Evolutionary conservation across 1,139 yeast genomes (phyloP).

Genomic region (Pichia kudriavzevii): DNA sequence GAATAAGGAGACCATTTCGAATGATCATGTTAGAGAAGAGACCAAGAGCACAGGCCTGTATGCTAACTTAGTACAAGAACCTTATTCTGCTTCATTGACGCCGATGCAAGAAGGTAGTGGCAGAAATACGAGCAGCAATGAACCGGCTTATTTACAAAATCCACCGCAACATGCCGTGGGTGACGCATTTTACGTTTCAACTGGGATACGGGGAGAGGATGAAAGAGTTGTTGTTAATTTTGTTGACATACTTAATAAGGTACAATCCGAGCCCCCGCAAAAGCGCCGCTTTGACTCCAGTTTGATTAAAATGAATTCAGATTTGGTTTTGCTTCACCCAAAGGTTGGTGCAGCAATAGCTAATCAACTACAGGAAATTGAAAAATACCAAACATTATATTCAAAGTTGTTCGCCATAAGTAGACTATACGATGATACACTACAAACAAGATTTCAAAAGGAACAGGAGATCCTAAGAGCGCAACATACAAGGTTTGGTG

Average conservation of each 20-base stretch:
- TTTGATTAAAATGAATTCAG: constrained; percentile 56
- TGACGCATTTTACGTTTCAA: no score
- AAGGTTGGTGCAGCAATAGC: constrained; percentile 62
- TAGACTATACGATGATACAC: constrained; percentile 66
- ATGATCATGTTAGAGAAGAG: constrained; percentile 9
- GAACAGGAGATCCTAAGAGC: constrained; percentile 13
- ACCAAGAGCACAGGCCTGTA: constrained; percentile 22
- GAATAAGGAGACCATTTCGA: constrained; percentile 28
- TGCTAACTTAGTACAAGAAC: constrained; percentile 17
- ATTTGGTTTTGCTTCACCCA: constrained; percentile 63
- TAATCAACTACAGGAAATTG: constrained; percentile 59
- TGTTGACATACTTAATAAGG: constrained; percentile 54
- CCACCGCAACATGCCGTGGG: neutral
- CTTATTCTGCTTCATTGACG: no score
- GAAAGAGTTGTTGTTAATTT: constrained; percentile 65
- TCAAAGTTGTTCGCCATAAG: constrained; percentile 75
- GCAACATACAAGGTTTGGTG: constrained; percentile 2
- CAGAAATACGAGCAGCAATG: no score
- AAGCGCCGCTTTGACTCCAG: constrained; percentile 45
- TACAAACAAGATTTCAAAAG: constrained; percentile 56
- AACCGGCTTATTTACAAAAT: neutral
- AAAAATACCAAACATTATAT: constrained; percentile 66
- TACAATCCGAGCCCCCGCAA: constrained; percentile 44
- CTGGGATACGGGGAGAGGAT: constrained; percentile 51
- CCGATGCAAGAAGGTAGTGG: no score